Evolutionary conservation across 2,329 filamentous ascomycete species (phyloP), one percentile per base, ranked within the genome.

Genomic region (Xylariales sp.): DNA sequence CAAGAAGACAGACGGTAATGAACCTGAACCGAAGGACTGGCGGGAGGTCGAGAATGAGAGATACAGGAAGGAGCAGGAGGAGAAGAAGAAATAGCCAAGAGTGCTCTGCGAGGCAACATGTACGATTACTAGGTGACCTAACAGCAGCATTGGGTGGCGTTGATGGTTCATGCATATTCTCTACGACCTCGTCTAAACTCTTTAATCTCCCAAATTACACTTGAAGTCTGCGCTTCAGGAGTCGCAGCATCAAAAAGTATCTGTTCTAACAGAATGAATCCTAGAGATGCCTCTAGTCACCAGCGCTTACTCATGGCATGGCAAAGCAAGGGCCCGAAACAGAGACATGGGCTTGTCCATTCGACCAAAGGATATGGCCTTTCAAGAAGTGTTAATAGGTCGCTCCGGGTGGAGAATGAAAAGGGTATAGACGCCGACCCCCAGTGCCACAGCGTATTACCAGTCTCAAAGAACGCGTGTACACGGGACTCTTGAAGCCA

Each of bases 1-100:
- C 47, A 80, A 78, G 63, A 73, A 77, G 62, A 82, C 81, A 36
- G 79, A 76, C 54, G 84, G 83, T 32, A 78, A 86, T 62, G 84
- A 86, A 58, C 73, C 73, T 41, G 71, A 69, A 40, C 70, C 74
- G 24, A 63, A 62, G 50, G 80, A 84, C 57, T 84, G 80, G 80
- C 69, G 80, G 47, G 79, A 83, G 53, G 53, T 74, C 14, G 80
- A 84, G 65, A 83, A 83, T 50, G 76, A 82, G 55, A 75, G 74
- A 58, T 80, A 74, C 54, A 61, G 68, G 35, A 64, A 65, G 25
- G 59, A 68, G 46, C 56, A 58, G 47, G 57, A 55, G 47, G 42
- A 39, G 52, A 51, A 38, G 41, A 21, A 32, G 16, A 38, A 32
- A 28, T 35, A 36, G 22, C 5, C 9, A 21, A 19, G 16, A 9